Evolutionary conservation across 2,329 filamentous ascomycete species (phyloP), one percentile per base, ranked within the genome.

Genomic region (Fusarium sulawesiense): DNA sequence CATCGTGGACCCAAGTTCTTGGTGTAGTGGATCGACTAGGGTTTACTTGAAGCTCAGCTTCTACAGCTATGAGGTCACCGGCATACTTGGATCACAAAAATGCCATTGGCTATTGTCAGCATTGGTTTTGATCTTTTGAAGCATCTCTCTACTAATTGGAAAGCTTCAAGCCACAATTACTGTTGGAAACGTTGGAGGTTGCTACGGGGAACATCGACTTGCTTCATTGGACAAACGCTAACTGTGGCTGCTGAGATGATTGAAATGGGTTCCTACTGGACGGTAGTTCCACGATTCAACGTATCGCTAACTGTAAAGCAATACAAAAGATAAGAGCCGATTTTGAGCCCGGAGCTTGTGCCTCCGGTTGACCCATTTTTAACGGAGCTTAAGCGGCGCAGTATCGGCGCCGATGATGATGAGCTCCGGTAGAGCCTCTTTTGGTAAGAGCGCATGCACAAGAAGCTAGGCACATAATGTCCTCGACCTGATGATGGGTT

Each of bases 341-440:
- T 49, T 64, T 56, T 29, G 34, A 64, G 34, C 47, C 32, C 61
- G 61, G 61, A 64, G 59, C 30, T 49, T 21, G 13, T 57, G 37
- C 50, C 37, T 64, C 60, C 61, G 61, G 11, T 29, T 29, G 37
- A 29, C 49, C 49, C 34, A n/a, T 41, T 64, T 37, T 46, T 44
- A 30, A 20, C 45, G 25, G 64, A 44, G 50, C 60, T 23, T 30
- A 42, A 60, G 21, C 34, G 49, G 59, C 49, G 34, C 30, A 18
- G 45, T 30, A 56, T 45, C 45, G 54, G 55, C 60, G 44, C 29
- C 23, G 48, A 45, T 34, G 27, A 45, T 34, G 27, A 53, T 18
- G 16, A 21, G 23, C 49, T 53, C 13, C 30, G 13, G n/a, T 29
- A 40, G 25, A 27, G 9, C 48, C 23, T 53, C 3, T 41, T 42